phyloP scores from a whole-genome alignment of 768 basidiomycete species.

The Astraeus odoratus region DNA sequence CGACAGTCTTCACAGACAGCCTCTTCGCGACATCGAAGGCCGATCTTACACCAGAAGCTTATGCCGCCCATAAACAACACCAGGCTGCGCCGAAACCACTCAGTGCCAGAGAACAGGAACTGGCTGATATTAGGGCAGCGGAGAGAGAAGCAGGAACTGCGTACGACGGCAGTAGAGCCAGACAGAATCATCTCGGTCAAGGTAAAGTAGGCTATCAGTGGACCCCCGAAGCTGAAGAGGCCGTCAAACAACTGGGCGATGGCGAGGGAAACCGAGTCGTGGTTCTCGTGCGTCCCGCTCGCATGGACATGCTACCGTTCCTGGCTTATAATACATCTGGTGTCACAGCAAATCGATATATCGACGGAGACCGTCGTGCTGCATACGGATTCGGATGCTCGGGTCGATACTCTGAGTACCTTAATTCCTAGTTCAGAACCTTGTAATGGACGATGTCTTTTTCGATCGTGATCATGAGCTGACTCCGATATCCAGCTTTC shows the following conservation, averaged over 20 bases:
- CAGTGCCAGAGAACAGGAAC: constrained; percentile 74
- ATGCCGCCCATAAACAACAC: constrained; percentile 67
- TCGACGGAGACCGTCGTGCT: constrained; percentile 54
- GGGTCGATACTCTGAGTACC: constrained; percentile 38
- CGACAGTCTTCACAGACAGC: constrained; percentile 61
- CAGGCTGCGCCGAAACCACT: constrained; percentile 74
- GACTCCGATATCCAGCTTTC: constrained; percentile 31
- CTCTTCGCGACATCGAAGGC: constrained; percentile 73
- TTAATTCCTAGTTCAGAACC: constrained; percentile 54
- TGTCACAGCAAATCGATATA: constrained; percentile 55
- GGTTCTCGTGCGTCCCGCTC: constrained; percentile 51
- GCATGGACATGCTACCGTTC: not conserved
- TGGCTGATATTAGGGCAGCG: constrained; percentile 68
- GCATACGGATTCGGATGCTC: constrained; percentile 31
- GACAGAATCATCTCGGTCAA: constrained; percentile 50
- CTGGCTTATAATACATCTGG: not conserved
- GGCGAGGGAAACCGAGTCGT: constrained; percentile 48
- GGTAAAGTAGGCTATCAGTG: constrained; percentile 58
- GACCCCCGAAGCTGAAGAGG: constrained; percentile 56
- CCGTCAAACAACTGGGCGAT: constrained; percentile 51
- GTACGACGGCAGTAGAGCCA: constrained; percentile 53
- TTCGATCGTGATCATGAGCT: not conserved
- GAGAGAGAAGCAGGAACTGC: constrained; percentile 52
- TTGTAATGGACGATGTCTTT: constrained; percentile 25
- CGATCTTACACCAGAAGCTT: constrained; percentile 62